These are phyloP conservation scores for Tripidium arundinaceum DNA, from an alignment of 202 grass and related monocot species.

Conservation along the genomic window DNA sequence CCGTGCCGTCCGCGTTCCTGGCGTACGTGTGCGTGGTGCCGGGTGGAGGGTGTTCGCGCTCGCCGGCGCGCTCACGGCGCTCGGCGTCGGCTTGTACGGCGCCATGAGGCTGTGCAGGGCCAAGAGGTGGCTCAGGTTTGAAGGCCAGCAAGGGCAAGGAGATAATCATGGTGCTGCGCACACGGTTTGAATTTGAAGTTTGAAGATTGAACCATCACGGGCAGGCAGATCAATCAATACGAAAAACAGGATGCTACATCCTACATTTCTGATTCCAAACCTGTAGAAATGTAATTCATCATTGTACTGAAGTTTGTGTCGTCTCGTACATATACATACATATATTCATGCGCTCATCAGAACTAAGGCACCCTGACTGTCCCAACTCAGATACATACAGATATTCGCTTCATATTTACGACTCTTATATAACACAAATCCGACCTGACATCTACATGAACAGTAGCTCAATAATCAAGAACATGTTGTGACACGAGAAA, in stretches of 20 bases:
- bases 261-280: neutral
- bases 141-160: neutral
- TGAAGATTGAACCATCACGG: neutral
- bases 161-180: neutral
- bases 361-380: neutral
- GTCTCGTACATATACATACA: neutral
- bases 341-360: neutral
- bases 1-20: constrained; percentile 40
- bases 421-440: neutral
- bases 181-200: neutral
- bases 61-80: constrained; percentile 21
- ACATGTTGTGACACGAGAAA: neutral
- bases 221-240: neutral
- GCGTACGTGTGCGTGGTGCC: constrained; percentile 33
- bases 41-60: constrained; percentile 39
- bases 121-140: constrained; percentile 44
- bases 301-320: neutral
- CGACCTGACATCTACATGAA: constrained; percentile 1
- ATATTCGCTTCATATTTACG: neutral
- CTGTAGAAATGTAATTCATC: neutral
- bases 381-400: neutral
- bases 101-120: constrained; percentile 44
- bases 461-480: neutral
- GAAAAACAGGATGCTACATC: too few relatives aligned
- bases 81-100: constrained; percentile 25